phyloP scores from a whole-genome alignment of 495 filamentous ascomycete genomes.

The Penicillium tannophilum region DNA sequence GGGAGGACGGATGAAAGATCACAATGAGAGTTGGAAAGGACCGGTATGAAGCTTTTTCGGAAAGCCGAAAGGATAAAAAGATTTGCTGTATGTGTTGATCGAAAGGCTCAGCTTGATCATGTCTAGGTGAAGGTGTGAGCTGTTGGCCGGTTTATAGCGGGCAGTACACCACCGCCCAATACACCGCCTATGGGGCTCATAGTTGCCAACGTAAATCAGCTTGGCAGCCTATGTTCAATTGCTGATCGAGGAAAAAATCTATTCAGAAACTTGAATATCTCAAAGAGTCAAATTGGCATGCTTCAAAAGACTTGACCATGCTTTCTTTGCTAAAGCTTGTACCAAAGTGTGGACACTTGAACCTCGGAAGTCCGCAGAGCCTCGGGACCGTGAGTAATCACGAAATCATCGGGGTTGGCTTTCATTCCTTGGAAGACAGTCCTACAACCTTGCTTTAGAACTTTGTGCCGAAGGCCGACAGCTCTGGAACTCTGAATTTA shows the following conservation, averaged over 20 bases:
- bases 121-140: not conserved
- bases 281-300: too few relatives aligned
- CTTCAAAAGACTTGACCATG: too few relatives aligned
- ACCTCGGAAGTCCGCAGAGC: conserved; percentile 13
- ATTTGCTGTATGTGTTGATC: not conserved
- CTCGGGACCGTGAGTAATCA: conserved; percentile 27
- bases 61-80: not conserved
- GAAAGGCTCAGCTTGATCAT: not conserved
- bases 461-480: not conserved
- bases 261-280: not conserved
- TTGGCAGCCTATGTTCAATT: not conserved
- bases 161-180: not conserved
- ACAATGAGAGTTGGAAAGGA: not conserved
- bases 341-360: not conserved
- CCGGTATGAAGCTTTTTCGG: not conserved
- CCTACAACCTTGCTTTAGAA: not conserved
- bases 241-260: not conserved
- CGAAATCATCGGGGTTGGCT: conserved; percentile 12
- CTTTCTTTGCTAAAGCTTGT: not conserved
- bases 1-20: not conserved
- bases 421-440: not conserved
- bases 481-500: not conserved
- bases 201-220: not conserved
- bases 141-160: not conserved
- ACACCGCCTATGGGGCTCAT: not conserved